phyloP scores from a whole-genome alignment of 2,329 filamentous ascomycete genomes.

The Aspergillus sp. region DNA sequence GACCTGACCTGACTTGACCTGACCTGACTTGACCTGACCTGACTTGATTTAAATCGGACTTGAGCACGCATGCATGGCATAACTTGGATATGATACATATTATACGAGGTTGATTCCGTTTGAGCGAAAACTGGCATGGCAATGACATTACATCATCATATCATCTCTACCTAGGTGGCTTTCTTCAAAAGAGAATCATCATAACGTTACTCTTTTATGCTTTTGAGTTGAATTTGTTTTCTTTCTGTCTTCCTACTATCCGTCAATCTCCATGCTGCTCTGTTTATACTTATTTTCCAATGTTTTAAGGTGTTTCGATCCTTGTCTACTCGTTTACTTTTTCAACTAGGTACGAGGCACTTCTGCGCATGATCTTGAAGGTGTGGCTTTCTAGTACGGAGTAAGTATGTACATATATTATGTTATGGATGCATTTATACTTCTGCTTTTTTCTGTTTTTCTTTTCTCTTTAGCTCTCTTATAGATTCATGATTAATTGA shows the following conservation, averaged over 20 bases:
- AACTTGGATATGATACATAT: slow-evolving; percentile 7
- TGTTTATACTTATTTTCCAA: not conserved
- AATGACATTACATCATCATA: slow-evolving; percentile 4
- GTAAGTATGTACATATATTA: not conserved
- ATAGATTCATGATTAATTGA: too few relatives aligned
- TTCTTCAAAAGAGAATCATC: not conserved
- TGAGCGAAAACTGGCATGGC: slow-evolving; percentile 3
- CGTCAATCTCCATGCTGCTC: too few relatives aligned
- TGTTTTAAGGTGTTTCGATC: not conserved
- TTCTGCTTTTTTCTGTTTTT: not conserved
- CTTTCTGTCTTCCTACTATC: too few relatives aligned
- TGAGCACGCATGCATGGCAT: slow-evolving; percentile 8
- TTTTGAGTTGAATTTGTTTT: not conserved
- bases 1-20: not conserved
- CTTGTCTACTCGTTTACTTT: not conserved
- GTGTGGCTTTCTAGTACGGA: not conserved
- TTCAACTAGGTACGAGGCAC: not conserved
- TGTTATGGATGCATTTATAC: not conserved
- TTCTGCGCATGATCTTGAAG: not conserved
- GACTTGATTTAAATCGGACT: not conserved
- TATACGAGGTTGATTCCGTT: slow-evolving; percentile 7
- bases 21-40: not conserved
- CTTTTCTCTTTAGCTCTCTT: not conserved
- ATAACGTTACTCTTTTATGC: not conserved
- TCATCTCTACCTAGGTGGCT: not conserved